Evolutionary conservation across 495 filamentous ascomycete genomes (phyloP).

Genomic region (Penicillium pancosmium): DNA sequence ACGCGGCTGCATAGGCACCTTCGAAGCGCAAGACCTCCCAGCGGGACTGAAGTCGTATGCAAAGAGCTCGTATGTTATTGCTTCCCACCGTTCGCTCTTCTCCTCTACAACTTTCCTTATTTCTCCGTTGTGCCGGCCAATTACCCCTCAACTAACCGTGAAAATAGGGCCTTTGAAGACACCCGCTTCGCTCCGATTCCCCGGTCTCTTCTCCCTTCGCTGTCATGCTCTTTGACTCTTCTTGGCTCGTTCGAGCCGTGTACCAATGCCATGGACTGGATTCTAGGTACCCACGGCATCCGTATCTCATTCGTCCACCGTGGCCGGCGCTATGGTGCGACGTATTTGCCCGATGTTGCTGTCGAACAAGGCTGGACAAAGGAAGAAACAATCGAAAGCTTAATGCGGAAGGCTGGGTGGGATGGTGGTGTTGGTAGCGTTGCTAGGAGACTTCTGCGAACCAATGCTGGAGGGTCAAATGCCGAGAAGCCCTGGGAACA

Average conservation of each 20-base stretch:
- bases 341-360: slow-evolving; percentile 91
- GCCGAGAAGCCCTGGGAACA: slow-evolving; percentile 63
- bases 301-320: slow-evolving; percentile 73
- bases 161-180: slow-evolving; percentile 76
- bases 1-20: slow-evolving; percentile 96
- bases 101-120: too few relatives aligned
- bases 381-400: slow-evolving; percentile 83
- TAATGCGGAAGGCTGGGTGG: slow-evolving; percentile 97
- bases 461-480: slow-evolving; percentile 20
- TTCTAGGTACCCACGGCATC: slow-evolving; percentile 80
- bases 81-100: neutral
- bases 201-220: slow-evolving; percentile 63
- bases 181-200: slow-evolving; percentile 79
- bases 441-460: slow-evolving; percentile 49
- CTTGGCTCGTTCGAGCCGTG: slow-evolving; percentile 76
- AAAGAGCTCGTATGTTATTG: slow-evolving; percentile 69
- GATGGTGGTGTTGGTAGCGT: slow-evolving; percentile 46
- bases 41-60: slow-evolving; percentile 79
- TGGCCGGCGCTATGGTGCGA: slow-evolving; percentile 64
- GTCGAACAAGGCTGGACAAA: slow-evolving; percentile 94
- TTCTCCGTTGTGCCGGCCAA: neutral
- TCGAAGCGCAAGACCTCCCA: slow-evolving; percentile 75
- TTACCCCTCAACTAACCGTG: neutral
- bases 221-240: slow-evolving; percentile 73
- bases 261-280: slow-evolving; percentile 79